phyloP scores from a whole-genome alignment of 805 yeast species.

The Lachancea nothofagi region DNA sequence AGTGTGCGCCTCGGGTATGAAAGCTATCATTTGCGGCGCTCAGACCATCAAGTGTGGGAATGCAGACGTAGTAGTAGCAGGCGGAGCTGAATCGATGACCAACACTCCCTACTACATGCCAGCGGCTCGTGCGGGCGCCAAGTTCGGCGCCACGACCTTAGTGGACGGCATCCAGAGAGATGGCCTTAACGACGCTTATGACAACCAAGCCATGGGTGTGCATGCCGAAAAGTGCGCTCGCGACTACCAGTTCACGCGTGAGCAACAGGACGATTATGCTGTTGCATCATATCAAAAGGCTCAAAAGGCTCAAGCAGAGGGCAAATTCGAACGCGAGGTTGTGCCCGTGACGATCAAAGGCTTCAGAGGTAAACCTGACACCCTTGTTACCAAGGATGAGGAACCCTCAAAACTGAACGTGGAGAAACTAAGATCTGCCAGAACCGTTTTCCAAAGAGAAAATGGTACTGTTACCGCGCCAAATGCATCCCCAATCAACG shows the following conservation, averaged over 20 bases:
- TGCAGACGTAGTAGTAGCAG: conserved; percentile 91
- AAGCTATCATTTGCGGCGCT: conserved; percentile 84
- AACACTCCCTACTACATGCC: conserved; percentile 92
- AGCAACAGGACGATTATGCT: conserved; percentile 86
- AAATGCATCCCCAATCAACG: conserved; percentile 93
- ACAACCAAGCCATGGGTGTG: conserved; percentile 86
- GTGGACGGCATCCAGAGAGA: conserved; percentile 91
- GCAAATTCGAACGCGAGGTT: conserved; percentile 79
- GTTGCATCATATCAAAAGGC: conserved; percentile 82
- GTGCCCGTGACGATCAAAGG: conserved; percentile 88
- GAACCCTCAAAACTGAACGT: conserved; percentile 77
- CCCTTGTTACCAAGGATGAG: conserved; percentile 69
- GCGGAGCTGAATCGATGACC: conserved; percentile 97
- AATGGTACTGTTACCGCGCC: conserved; percentile 97
- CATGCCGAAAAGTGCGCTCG: conserved; percentile 95
- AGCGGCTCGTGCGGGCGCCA: conserved; percentile 77
- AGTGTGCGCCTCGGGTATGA: conserved; percentile 96
- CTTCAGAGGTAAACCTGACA: conserved; percentile 82
- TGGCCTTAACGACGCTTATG: conserved; percentile 91
- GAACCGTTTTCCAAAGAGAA: conserved; percentile 92
- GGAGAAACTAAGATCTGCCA: conserved; percentile 68
- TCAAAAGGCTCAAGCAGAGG: conserved; percentile 67
- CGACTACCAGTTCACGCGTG: conserved; percentile 72
- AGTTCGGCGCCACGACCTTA: conserved; percentile 75
- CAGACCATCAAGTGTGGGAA: conserved; percentile 83